Evolutionary conservation across 805 yeast species (phyloP).

Genomic region (Saccharomycopsis guyanensis): DNA sequence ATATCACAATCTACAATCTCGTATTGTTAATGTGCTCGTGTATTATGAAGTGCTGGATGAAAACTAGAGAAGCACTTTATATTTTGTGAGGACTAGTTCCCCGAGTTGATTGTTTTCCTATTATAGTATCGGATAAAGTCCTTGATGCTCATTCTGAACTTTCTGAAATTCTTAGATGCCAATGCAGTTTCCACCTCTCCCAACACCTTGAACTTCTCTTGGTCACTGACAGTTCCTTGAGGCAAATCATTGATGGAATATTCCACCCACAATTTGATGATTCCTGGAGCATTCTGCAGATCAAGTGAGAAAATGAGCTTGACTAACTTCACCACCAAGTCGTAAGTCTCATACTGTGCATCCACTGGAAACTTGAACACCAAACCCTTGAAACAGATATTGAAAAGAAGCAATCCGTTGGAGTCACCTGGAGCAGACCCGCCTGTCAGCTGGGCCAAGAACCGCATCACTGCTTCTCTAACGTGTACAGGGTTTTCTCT

Average conservation of each 20-base stretch:
- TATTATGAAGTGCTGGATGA: too few relatives aligned
- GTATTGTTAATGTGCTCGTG: too few relatives aligned
- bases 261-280: constrained; percentile 50
- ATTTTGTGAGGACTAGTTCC: too few relatives aligned
- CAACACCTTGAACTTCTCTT: constrained; percentile 60
- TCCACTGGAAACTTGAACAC: constrained; percentile 66
- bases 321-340: constrained; percentile 58
- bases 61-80: too few relatives aligned
- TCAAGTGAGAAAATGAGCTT: constrained; percentile 43
- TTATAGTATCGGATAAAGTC: constrained; percentile 81
- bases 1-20: too few relatives aligned
- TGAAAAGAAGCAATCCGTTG: constrained; percentile 30
- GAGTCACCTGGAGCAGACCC: neutral
- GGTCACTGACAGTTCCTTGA: constrained; percentile 49
- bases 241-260: constrained; percentile 52
- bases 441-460: constrained; percentile 27
- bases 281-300: constrained; percentile 31
- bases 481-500: constrained; percentile 48
- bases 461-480: constrained; percentile 38
- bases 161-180: constrained; percentile 60
- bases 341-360: constrained; percentile 65
- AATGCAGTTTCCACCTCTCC: constrained; percentile 52
- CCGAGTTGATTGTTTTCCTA: constrained; percentile 62
- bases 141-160: constrained; percentile 61
- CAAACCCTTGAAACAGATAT: constrained; percentile 54